phyloP scores from a whole-genome alignment of 169 alveolate genomes.

The Plasmodium blacklocki region DNA sequence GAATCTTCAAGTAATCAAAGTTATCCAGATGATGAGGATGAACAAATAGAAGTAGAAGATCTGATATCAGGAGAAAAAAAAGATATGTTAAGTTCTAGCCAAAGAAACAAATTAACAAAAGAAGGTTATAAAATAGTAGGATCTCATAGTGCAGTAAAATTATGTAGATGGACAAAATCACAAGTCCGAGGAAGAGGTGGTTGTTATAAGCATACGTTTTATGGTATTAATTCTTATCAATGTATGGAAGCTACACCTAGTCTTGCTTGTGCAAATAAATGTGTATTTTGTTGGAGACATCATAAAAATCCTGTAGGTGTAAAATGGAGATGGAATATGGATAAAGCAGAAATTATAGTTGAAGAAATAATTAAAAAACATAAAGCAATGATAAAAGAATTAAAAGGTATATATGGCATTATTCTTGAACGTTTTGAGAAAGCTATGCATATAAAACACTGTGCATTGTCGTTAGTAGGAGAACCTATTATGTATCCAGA shows the following conservation, averaged over 20 bases:
- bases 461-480: conserved; percentile 92
- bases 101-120: conserved; percentile 77
- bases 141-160: conserved; percentile 92
- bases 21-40: conserved; percentile 42
- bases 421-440: conserved; percentile 79
- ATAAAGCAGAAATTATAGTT: conserved; percentile 86
- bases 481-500: conserved; percentile 94
- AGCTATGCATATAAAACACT: conserved; percentile 84
- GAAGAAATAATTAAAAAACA: conserved; percentile 81
- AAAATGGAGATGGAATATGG: conserved; percentile 90
- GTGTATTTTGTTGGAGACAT: conserved; percentile 95
- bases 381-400: conserved; percentile 80
- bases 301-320: conserved; percentile 92
- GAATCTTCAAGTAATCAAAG: neutral
- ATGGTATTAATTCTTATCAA: conserved; percentile 91
- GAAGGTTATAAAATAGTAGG: conserved; percentile 91
- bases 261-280: conserved; percentile 93
- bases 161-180: conserved; percentile 93
- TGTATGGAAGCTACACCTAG: conserved; percentile 94
- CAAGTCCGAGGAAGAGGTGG: conserved; percentile 92
- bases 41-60: conserved; percentile 73
- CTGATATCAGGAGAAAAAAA: conserved; percentile 36
- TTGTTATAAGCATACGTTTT: conserved; percentile 93
- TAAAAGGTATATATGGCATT: conserved; percentile 83
- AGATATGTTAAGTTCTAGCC: conserved; percentile 80